Percentiles rank a stretch among this genome's conserved stretches.
These are phyloP conservation scores for Candida pini DNA, from an alignment of 805 yeast genomes.

Conservation along the genomic window DNA sequence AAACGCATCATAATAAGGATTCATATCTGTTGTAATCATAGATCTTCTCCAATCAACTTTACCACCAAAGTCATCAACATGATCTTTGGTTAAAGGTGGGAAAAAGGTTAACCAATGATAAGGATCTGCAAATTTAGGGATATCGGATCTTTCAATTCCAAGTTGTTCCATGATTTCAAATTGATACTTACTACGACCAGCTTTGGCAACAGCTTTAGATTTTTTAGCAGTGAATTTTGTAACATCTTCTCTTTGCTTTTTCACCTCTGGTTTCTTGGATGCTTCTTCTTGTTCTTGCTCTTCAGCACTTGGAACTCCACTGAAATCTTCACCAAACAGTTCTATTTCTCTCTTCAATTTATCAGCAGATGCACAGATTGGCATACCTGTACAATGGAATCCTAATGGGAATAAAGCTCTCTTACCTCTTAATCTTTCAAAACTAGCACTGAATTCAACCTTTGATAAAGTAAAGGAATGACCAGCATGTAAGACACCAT, in stretches of 20 bases:
- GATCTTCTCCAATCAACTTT: conserved; percentile 99
- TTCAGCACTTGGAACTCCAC: conserved; percentile 58
- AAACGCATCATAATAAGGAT: conserved; percentile 92
- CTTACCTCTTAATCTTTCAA: conserved; percentile 91
- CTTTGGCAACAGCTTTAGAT: conserved; percentile 89
- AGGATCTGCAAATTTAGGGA: conserved; percentile 87
- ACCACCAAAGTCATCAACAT: conserved; percentile 79
- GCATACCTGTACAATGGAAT: conserved; percentile 99
- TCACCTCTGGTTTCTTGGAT: conserved; percentile 27
- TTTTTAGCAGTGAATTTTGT: conserved; percentile 91
- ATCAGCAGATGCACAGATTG: conserved; percentile 93
- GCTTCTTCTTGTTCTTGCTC: conserved; percentile 30
- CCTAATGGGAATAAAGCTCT: conserved; percentile 93
- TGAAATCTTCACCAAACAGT: conserved; percentile 77
- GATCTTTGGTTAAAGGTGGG: conserved; percentile 83
- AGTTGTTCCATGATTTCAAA: conserved; percentile 93
- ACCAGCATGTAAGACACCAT: conserved; percentile 97
- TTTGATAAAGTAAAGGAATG: conserved; percentile 94
- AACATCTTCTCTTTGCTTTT: conserved; percentile 59
- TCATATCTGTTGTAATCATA: conserved; percentile 88
- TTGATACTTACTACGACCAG: conserved; percentile 92
- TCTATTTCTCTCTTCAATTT: conserved; percentile 90
- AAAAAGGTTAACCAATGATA: conserved; percentile 83
- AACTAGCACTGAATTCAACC: conserved; percentile 87
- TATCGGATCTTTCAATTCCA: conserved; percentile 81